These are phyloP conservation scores for Thermoascus crustaceus DNA, from an alignment of 2,329 filamentous ascomycete species.

Conservation along the genomic window DNA sequence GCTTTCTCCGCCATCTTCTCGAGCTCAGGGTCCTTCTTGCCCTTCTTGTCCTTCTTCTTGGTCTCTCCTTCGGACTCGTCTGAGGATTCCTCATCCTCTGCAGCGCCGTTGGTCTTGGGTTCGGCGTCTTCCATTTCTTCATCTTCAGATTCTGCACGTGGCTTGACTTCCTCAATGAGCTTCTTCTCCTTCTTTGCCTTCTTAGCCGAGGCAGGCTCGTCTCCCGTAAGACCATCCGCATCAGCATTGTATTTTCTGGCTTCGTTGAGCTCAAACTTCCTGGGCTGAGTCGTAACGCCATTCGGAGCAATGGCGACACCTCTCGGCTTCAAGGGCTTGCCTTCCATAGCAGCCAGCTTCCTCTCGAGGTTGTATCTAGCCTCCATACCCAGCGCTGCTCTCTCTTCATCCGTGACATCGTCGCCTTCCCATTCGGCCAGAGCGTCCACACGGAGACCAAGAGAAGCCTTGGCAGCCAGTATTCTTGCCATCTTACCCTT, in stretches of 20 bases:
- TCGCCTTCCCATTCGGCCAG: constrained; percentile 68
- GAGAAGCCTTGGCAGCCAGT: constrained; percentile 84
- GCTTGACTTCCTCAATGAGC: constrained; percentile 37
- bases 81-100: constrained; percentile 16
- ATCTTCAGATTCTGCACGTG: constrained; percentile 19
- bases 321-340: constrained; percentile 75
- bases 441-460: constrained; percentile 89
- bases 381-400: constrained; percentile 66
- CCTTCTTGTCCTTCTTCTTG: constrained; percentile 36
- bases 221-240: constrained; percentile 71
- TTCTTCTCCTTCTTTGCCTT: constrained; percentile 40
- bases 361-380: constrained; percentile 42
- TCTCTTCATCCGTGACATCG: constrained; percentile 80
- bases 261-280: constrained; percentile 79
- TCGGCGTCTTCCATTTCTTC: constrained; percentile 38
- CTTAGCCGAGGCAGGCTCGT: constrained; percentile 48
- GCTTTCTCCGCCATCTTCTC: constrained; percentile 56
- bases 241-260: constrained; percentile 90
- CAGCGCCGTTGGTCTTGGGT: constrained; percentile 11
- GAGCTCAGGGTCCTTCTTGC: constrained; percentile 42
- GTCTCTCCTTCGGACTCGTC: constrained; percentile 24
- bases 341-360: constrained; percentile 59
- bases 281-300: constrained; percentile 55
- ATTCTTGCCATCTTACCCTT: constrained; percentile 99
- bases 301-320: constrained; percentile 68